A percentile compares a stretch with the other conserved stretches of the same genome.
Conservation (phyloP, 2,329 filamentous ascomycete species). For the Colletotrichum truncatum region DNA sequence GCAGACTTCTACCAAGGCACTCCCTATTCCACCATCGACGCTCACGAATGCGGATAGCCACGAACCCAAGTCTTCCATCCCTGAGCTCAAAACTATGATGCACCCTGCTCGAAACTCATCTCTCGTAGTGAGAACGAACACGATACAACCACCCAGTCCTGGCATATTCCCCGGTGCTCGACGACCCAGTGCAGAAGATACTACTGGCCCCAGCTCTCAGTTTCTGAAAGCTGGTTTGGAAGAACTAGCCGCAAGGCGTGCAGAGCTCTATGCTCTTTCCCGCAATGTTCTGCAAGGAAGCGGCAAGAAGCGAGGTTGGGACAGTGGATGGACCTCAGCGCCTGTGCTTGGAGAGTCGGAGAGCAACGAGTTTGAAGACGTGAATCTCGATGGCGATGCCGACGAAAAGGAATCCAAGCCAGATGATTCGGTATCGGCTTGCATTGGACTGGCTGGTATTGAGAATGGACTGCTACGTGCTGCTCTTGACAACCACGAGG, state of each 20-base stretch:
- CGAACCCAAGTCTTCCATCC: slow-evolving; percentile 70
- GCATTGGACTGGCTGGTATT: slow-evolving; percentile 49
- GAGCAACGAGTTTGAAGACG: slow-evolving; percentile 63
- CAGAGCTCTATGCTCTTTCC: slow-evolving; percentile 83
- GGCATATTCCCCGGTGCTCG: slow-evolving; percentile 61
- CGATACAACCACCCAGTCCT: slow-evolving; percentile 56
- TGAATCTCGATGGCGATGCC: slow-evolving; percentile 59
- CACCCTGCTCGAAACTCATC: slow-evolving; percentile 74
- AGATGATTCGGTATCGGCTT: slow-evolving; percentile 28
- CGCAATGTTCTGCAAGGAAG: slow-evolving; percentile 81
- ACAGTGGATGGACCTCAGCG: slow-evolving; percentile 76
- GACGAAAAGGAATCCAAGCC: slow-evolving; percentile 19
- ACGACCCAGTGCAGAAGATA: slow-evolving; percentile 47
- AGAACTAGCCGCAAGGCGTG: slow-evolving; percentile 83
- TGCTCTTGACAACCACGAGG: slow-evolving; percentile 68
- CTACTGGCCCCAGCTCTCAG: slow-evolving; percentile 46
- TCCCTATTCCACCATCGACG: slow-evolving; percentile 72
- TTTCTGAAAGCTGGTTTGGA: slow-evolving; percentile 75
- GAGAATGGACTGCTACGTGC: slow-evolving; percentile 66
- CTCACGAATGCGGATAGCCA: slow-evolving; percentile 55
- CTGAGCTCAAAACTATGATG: slow-evolving; percentile 76
- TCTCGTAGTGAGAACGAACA: slow-evolving; percentile 51
- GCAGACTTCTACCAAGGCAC: slow-evolving; percentile 75
- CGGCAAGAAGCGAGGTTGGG: slow-evolving; percentile 78
- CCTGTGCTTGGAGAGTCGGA: slow-evolving; percentile 57